Evolutionary conservation across 2,329 filamentous ascomycete genomes (phyloP).

Genomic region (Ophiocordyceps camponoti-saundersi): DNA sequence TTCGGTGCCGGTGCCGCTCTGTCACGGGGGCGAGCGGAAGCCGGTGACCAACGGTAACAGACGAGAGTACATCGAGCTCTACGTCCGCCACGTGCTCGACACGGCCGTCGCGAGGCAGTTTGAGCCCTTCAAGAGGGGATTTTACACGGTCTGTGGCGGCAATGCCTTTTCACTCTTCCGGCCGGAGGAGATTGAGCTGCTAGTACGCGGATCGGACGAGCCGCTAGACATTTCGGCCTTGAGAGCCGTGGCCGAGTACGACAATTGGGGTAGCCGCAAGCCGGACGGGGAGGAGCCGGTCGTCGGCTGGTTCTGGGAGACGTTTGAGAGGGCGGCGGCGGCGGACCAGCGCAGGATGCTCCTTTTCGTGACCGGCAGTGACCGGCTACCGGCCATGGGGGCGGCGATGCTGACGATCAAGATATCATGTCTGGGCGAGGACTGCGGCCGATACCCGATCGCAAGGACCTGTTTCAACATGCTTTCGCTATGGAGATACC

Average conservation of each 20-base stretch:
- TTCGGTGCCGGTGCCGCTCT: constrained; percentile 49
- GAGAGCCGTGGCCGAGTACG: constrained; percentile 61
- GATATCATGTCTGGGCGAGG: constrained; percentile 58
- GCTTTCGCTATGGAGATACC: constrained; percentile 60
- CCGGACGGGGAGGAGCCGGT: constrained; percentile 46
- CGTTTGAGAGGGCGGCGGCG: constrained; percentile 49
- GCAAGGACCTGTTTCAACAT: constrained; percentile 87
- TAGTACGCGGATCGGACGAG: constrained; percentile 75
- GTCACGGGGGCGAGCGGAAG: constrained; percentile 52
- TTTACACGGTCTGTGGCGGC: constrained; percentile 80
- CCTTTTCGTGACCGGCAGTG: constrained; percentile 78
- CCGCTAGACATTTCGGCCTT: constrained; percentile 62
- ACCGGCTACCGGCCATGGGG: constrained; percentile 78
- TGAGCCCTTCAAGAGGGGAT: constrained; percentile 84
- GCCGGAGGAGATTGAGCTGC: constrained; percentile 79
- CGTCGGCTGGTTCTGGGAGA: constrained; percentile 77
- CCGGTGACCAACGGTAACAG: constrained; percentile 74
- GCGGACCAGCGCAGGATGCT: constrained; percentile 61
- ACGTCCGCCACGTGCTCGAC: constrained; percentile 67
- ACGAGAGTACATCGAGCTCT: constrained; percentile 72
- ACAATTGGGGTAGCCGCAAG: constrained; percentile 52
- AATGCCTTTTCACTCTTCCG: constrained; percentile 78
- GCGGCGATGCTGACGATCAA: constrained; percentile 64
- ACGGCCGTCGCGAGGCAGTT: constrained; percentile 66
- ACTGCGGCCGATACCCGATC: constrained; percentile 60